A percentile compares a stretch with the other conserved stretches of the same genome.
Evolutionary conservation across 495 filamentous ascomycete species (phyloP).

Genomic region (Mytilinidion resinicola): DNA sequence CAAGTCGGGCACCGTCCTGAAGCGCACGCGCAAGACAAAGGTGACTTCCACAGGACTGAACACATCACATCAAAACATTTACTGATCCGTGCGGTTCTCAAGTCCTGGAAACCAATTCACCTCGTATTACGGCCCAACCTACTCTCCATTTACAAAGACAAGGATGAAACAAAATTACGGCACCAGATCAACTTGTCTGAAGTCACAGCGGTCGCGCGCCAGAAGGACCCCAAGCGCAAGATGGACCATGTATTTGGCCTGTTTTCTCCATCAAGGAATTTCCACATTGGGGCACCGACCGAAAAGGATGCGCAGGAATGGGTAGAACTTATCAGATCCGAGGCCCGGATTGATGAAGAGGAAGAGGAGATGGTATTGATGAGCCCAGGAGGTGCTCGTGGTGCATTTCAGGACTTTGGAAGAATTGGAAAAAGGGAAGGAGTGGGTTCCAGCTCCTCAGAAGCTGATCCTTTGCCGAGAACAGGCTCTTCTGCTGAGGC

Average conservation of each 20-base stretch:
- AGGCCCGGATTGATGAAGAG: slow-evolving; percentile 78
- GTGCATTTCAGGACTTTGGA: slow-evolving; percentile 33
- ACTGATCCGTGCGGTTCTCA: not conserved
- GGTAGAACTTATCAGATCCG: slow-evolving; percentile 72
- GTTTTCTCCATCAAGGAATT: slow-evolving; percentile 89
- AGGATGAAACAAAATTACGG: slow-evolving; percentile 79
- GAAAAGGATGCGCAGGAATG: slow-evolving; percentile 76
- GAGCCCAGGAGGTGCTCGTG: slow-evolving; percentile 43
- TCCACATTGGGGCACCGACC: slow-evolving; percentile 71
- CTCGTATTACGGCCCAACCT: slow-evolving; percentile 87
- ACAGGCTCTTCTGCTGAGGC: slow-evolving; percentile 9
- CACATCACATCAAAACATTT: no score
- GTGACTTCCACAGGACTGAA: slow-evolving; percentile 41
- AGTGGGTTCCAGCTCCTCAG: slow-evolving; percentile 58
- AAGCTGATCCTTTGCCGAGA: slow-evolving; percentile 36
- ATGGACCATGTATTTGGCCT: slow-evolving; percentile 79
- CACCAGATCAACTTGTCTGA: slow-evolving; percentile 84
- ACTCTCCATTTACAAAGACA: slow-evolving; percentile 91
- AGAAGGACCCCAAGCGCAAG: slow-evolving; percentile 80
- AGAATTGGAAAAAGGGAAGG: slow-evolving; percentile 10
- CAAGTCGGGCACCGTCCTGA: slow-evolving; percentile 77
- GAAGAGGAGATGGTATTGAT: slow-evolving; percentile 71
- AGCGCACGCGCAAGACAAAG: slow-evolving; percentile 90
- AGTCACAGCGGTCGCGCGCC: slow-evolving; percentile 78
- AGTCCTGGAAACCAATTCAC: slow-evolving; percentile 85